Percentiles rank a stretch among this genome's conserved stretches.
phyloP scores from a whole-genome alignment of 2,329 filamentous ascomycete species.

The Fonsecaea pedrosoi region DNA sequence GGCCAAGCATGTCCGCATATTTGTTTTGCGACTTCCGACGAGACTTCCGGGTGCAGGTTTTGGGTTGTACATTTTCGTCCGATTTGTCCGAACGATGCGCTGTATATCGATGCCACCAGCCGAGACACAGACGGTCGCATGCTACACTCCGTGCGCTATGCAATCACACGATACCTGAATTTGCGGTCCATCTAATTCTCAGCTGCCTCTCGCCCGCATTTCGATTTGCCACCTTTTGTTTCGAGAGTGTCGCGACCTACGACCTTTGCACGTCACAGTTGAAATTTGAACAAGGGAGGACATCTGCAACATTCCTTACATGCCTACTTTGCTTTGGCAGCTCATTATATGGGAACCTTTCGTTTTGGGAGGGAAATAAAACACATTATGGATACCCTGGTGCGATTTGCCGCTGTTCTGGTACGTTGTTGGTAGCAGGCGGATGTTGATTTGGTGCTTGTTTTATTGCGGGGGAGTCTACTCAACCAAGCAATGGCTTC shows the following conservation, averaged over 20 bases:
- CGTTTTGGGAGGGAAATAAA: neutral
- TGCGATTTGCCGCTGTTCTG: neutral
- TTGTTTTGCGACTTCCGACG: slow-evolving; percentile 4
- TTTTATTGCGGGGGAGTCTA: neutral
- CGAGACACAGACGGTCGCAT: slow-evolving; percentile 13
- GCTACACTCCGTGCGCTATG: neutral
- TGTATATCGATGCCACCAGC: slow-evolving; percentile 9
- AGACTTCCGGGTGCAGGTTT: slow-evolving; percentile 25
- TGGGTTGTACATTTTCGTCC: slow-evolving; percentile 27
- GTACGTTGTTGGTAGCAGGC: neutral
- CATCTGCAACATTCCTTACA: neutral
- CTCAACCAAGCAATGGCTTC: neutral
- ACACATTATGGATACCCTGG: neutral
- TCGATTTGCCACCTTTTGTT: slow-evolving; percentile 2
- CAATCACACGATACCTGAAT: neutral
- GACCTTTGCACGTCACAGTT: neutral
- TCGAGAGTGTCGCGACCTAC: neutral
- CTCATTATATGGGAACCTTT: neutral
- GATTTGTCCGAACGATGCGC: neutral
- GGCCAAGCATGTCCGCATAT: neutral
- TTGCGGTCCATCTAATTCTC: neutral
- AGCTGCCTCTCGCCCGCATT: neutral
- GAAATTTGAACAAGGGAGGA: neutral
- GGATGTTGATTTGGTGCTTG: neutral
- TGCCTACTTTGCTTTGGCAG: neutral